Percentiles rank a stretch among this genome's conserved stretches.
phyloP scores from a whole-genome alignment of 768 basidiomycete species.

The Russula abietina region DNA sequence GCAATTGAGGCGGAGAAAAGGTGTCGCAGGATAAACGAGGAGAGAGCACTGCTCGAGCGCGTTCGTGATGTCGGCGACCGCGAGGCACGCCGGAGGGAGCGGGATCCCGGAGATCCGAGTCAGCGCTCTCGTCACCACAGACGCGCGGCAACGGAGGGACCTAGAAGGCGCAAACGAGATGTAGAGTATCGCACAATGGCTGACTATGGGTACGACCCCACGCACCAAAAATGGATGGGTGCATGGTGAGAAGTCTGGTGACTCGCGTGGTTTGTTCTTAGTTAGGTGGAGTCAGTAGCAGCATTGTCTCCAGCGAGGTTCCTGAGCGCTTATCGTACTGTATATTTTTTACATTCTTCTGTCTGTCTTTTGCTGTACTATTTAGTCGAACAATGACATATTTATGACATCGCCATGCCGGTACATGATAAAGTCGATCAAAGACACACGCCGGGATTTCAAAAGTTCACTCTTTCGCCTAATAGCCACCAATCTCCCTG shows the following conservation, averaged over 20 bases:
- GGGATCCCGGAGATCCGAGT: neutral
- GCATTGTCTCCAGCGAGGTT: neutral
- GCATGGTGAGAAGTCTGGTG: neutral
- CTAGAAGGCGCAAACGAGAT: slow-evolving; percentile 8
- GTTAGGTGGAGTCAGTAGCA: neutral
- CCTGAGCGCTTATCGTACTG: neutral
- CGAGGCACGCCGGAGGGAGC: slow-evolving; percentile 1
- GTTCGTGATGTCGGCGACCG: slow-evolving; percentile 1
- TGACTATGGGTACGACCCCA: slow-evolving; percentile 7
- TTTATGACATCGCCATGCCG: neutral
- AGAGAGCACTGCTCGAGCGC: slow-evolving; percentile 2
- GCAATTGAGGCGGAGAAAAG: slow-evolving; percentile 11
- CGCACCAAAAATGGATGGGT: neutral
- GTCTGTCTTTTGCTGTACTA: neutral
- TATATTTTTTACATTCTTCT: neutral
- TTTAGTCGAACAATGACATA: slow-evolving; percentile 8
- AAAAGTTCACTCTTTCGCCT: neutral
- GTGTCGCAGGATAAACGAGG: neutral
- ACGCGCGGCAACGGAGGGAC: slow-evolving; percentile 13
- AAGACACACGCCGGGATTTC: neutral
- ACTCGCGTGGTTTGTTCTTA: neutral
- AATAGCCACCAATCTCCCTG: neutral
- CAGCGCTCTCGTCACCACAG: slow-evolving; percentile 12
- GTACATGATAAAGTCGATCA: neutral
- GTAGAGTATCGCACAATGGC: slow-evolving; percentile 12